These are phyloP conservation scores for Hymenoscyphus occultus DNA, from an alignment of 2,329 filamentous ascomycete genomes.

Conservation along the genomic window DNA sequence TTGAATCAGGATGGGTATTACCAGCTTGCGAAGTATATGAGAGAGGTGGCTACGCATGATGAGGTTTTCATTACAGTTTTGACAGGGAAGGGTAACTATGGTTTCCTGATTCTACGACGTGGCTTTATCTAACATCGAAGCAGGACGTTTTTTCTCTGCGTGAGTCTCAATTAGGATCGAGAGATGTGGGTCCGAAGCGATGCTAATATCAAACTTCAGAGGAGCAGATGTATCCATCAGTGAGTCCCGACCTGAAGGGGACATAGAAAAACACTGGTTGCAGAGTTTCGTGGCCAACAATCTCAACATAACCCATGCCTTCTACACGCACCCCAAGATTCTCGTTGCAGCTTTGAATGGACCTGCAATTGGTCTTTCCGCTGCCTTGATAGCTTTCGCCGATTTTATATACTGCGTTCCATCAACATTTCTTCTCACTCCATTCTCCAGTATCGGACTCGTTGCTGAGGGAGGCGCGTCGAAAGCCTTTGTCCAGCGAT, in stretches of 20 bases:
- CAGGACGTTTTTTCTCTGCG: conserved; percentile 76
- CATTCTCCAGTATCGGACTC: conserved; percentile 85
- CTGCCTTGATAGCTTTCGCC: conserved; percentile 75
- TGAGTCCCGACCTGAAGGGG: conserved; percentile 42
- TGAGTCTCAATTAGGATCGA: conserved; percentile 43
- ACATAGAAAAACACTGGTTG: conserved; percentile 56
- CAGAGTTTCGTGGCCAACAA: conserved; percentile 77
- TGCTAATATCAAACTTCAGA: conserved; percentile 43
- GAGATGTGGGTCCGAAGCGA: background rate
- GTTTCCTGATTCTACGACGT: background rate
- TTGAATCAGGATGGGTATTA: conserved; percentile 72
- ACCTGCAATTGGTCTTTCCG: conserved; percentile 82
- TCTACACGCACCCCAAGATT: conserved; percentile 92
- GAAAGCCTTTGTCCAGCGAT: conserved; percentile 71
- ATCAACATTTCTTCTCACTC: conserved; percentile 80
- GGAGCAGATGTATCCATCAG: conserved; percentile 73
- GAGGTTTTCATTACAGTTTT: conserved; percentile 84
- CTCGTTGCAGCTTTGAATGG: conserved; percentile 90
- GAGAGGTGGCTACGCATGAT: conserved; percentile 73
- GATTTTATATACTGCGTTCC: conserved; percentile 92
- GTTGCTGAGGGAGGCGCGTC: conserved; percentile 86
- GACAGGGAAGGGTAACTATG: conserved; percentile 65
- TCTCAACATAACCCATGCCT: conserved; percentile 83
- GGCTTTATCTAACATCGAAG: background rate
- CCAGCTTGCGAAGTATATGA: conserved; percentile 67